Evolutionary conservation across 2,329 filamentous ascomycete species (phyloP).

Genomic region (Drechslerella dactyloides): DNA sequence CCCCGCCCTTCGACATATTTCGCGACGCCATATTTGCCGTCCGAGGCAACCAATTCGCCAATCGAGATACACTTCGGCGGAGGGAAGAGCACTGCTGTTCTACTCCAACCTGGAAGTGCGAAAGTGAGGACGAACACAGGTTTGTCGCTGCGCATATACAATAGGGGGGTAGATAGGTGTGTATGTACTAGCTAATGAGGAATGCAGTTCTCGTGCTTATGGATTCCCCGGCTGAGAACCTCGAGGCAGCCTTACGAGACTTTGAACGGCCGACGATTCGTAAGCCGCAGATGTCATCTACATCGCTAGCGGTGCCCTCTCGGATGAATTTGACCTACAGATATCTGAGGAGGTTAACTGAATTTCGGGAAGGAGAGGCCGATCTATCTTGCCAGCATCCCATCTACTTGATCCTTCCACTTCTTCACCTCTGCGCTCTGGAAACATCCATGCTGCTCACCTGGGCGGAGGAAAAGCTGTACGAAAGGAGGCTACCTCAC

Average conservation of each 20-base stretch:
- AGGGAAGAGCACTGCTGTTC: constrained; percentile 35
- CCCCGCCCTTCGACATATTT: constrained; percentile 41
- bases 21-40: constrained; percentile 43
- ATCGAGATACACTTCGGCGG: constrained; percentile 48
- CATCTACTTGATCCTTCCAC: constrained; percentile 40
- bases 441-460: constrained; percentile 48
- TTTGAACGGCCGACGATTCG: constrained; percentile 44
- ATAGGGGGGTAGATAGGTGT: background rate
- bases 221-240: constrained; percentile 41
- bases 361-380: constrained; percentile 27
- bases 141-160: background rate
- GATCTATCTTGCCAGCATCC: constrained; percentile 39
- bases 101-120: constrained; percentile 19
- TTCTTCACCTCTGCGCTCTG: constrained; percentile 35
- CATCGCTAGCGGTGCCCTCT: constrained; percentile 32
- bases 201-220: constrained; percentile 41
- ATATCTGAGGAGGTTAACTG: constrained; percentile 39
- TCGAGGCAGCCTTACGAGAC: constrained; percentile 40
- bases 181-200: background rate
- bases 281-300: constrained; percentile 29
- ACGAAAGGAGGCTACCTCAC: constrained; percentile 42
- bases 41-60: constrained; percentile 38
- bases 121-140: constrained; percentile 38
- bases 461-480: constrained; percentile 48
- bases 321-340: constrained; percentile 46